These are phyloP conservation scores for Murraya koenigii DNA, from an alignment of 345 rosid species.

Conservation along the genomic window DNA sequence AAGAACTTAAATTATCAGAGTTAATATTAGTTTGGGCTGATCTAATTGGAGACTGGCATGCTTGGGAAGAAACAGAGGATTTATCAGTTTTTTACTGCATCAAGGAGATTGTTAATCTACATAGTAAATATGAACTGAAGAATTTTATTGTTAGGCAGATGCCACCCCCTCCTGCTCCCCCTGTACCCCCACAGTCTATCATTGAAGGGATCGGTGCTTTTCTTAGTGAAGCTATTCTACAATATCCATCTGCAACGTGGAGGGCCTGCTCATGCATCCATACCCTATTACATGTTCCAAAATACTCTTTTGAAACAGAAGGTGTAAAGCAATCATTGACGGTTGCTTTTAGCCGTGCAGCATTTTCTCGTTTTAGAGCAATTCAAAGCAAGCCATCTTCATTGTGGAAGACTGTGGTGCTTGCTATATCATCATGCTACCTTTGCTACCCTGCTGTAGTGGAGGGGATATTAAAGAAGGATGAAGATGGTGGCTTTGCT, in stretches of 20 bases:
- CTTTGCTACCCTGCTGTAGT: constrained; percentile 51
- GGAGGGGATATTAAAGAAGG: constrained; percentile 55
- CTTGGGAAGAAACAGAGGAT: constrained; percentile 94
- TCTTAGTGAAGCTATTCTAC: constrained; percentile 63
- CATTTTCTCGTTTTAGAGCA: constrained; percentile 62
- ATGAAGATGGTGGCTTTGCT: constrained; percentile 50
- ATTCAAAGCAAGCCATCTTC: constrained; percentile 59
- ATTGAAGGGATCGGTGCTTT: constrained; percentile 72
- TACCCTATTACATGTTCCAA: constrained; percentile 61
- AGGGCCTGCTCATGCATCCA: constrained; percentile 82
- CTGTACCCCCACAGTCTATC: constrained; percentile 59
- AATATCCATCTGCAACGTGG: constrained; percentile 73
- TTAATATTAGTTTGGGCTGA: constrained; percentile 69
- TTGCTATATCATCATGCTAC: constrained; percentile 78
- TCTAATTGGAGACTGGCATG: constrained; percentile 75
- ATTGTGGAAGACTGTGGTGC: constrained; percentile 71
- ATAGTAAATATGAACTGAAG: constrained; percentile 48
- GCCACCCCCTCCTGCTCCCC: constrained; percentile 74
- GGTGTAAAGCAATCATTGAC: constrained; percentile 52
- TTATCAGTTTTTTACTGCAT: constrained; percentile 77
- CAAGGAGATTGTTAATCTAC: constrained; percentile 59
- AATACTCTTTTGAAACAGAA: constrained; percentile 53
- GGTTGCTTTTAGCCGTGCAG: constrained; percentile 50
- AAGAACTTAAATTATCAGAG: constrained; percentile 59
- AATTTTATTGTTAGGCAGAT: constrained; percentile 43